Base-by-base conservation (phyloP, 208 protist genomes). In the Dictyostelium gargantuum region DNA sequence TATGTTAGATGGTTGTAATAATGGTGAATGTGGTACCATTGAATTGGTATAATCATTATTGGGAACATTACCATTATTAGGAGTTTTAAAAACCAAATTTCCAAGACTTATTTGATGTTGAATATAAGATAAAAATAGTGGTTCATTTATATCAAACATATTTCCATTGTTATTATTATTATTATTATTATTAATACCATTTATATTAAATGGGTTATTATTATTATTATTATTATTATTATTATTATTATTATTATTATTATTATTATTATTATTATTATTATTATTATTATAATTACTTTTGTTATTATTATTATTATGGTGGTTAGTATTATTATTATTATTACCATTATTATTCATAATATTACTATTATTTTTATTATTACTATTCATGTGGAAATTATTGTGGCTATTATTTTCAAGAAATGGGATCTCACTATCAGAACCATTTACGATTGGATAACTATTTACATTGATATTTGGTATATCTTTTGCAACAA, bases 21-120 rank as follows among this genome's bases (percentile, higher is more conserved):
- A 21, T 72, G 79, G 79, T 40, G 79, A 84, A 50, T 84, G 79
- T 63, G 79, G 79, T 72, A 84, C 79, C n/a, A 50, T 58, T 40
- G 54, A 42, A 35, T 54, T 58, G 17, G 46, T 72, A 84, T 84
- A 63, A 50, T 50, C 54, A 40, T 84, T 15, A 6, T 48, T 38
- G 3, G 35, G 50, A 32, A 10, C 11, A 74, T 74, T 74, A 48
- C 40, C n/a, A 32, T 42, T 42, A 26, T 44, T 44, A 44, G 23
- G 23, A n/a, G 26, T 61, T 66, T 8, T 66, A 66, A 66, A 66
- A 4, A 66, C 58, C n/a, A 66, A 66, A 35, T 66, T 66, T 6
- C 58, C 58, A n/a, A 29, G 35, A 66, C 11, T 29, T 35, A 66
- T 35, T 66, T 66, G 58, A 21, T 66, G 26, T 2, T 66, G 58